phyloP scores from a whole-genome alignment of 1,284 basidiomycete genomes.

The Ceratobasidium sp. region DNA sequence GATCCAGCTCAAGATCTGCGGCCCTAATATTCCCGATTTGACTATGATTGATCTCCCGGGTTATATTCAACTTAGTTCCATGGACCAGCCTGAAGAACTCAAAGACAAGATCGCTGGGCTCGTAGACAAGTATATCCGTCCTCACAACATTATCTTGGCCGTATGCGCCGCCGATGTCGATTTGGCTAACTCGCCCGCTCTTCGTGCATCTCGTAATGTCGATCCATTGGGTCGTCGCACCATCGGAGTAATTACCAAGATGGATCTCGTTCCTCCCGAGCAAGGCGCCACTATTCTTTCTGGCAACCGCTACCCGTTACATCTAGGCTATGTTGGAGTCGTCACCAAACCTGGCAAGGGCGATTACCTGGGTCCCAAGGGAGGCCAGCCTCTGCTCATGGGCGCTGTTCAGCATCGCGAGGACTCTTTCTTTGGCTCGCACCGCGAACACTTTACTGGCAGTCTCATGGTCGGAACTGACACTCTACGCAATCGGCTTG shows the following conservation, averaged over 20 bases:
- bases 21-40: constrained; percentile 92
- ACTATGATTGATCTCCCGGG: constrained; percentile 97
- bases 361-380: constrained; percentile 46
- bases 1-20: constrained; percentile 96
- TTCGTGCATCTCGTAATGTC: constrained; percentile 89
- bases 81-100: constrained; percentile 94
- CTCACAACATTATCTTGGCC: constrained; percentile 97
- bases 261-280: constrained; percentile 91
- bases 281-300: constrained; percentile 81
- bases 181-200: constrained; percentile 94
- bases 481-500: constrained; percentile 84
- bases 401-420: constrained; percentile 72
- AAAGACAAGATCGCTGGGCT: constrained; percentile 89
- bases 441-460: constrained; percentile 68
- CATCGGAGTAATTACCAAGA: constrained; percentile 98
- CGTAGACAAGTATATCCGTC: constrained; percentile 95
- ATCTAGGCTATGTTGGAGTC: constrained; percentile 97
- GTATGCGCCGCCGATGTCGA: constrained; percentile 99
- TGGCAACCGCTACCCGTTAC: constrained; percentile 95
- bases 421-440: constrained; percentile 76
- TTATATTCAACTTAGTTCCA: constrained; percentile 91
- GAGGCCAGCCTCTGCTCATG: constrained; percentile 47
- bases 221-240: constrained; percentile 94
- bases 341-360: constrained; percentile 72
- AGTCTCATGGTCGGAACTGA: constrained; percentile 88